Evolutionary conservation across 129 eudicot species (phyloP).

Genomic region (Calendula officinalis): DNA sequence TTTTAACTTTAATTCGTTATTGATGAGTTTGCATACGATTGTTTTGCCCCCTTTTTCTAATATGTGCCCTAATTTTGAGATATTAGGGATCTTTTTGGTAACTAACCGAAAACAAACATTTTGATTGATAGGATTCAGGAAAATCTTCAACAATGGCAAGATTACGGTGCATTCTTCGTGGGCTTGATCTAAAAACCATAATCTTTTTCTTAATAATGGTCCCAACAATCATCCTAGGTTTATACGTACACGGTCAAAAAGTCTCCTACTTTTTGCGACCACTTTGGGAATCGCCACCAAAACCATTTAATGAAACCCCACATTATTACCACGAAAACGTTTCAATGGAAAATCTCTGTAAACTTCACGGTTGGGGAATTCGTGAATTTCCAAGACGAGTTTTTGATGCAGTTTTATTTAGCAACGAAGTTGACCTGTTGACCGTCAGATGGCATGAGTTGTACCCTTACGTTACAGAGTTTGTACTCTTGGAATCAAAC

Average conservation of each 20-base stretch:
- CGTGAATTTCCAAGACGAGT: constrained; percentile 91
- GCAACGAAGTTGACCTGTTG: constrained; percentile 78
- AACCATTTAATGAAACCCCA: constrained; percentile 73
- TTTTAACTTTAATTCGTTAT: constrained; percentile 8
- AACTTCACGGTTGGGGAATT: constrained; percentile 83
- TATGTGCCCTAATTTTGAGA: neutral
- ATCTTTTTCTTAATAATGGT: constrained; percentile 54
- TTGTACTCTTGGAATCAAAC: constrained; percentile 85
- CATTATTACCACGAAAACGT: constrained; percentile 88
- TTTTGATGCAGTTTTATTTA: constrained; percentile 84
- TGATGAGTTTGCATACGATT: constrained; percentile 8
- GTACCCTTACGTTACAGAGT: constrained; percentile 75
- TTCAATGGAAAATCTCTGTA: constrained; percentile 84
- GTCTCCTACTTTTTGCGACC: constrained; percentile 87
- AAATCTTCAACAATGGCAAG: constrained; percentile 50
- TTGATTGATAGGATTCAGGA: constrained; percentile 57
- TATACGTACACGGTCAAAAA: constrained; percentile 73
- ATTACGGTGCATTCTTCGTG: constrained; percentile 63
- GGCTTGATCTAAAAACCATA: constrained; percentile 61
- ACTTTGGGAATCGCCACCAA: constrained; percentile 87
- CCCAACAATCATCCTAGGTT: constrained; percentile 46
- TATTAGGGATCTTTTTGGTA: constrained; percentile 8
- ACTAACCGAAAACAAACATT: constrained; percentile 8
- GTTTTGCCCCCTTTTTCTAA: neutral
- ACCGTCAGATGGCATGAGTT: constrained; percentile 82